These are phyloP conservation scores for Niebla homalea DNA, from an alignment of 495 filamentous ascomycete species.

Conservation along the genomic window DNA sequence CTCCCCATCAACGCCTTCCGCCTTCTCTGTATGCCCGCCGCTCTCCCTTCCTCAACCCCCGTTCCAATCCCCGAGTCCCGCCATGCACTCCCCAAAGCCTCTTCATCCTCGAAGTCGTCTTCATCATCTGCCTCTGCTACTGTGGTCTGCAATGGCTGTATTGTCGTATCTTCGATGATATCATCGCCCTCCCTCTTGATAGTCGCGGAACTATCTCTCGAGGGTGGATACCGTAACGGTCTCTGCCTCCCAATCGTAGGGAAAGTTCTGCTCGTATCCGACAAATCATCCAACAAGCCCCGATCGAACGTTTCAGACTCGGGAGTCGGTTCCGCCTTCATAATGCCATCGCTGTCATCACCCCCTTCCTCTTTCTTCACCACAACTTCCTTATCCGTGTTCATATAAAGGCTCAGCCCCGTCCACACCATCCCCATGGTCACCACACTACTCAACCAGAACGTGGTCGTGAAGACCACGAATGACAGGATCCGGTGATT, in stretches of 20 bases:
- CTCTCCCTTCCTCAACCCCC: conserved; percentile 15
- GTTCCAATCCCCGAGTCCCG: conserved; percentile 22
- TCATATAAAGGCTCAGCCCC: conserved; percentile 25
- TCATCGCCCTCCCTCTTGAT: conserved; percentile 15
- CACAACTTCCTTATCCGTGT: conserved; percentile 10
- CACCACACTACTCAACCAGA: conserved; percentile 61
- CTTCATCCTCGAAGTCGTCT: conserved; percentile 14
- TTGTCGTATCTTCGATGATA: neutral
- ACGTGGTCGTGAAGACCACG: conserved; percentile 47
- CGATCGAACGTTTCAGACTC: conserved; percentile 18
- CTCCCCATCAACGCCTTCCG: conserved; percentile 11
- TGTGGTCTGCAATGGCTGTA: conserved; percentile 11
- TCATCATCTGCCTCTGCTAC: conserved; percentile 16
- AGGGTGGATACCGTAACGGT: conserved; percentile 23
- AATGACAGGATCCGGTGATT: conserved; percentile 58
- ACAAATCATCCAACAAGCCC: conserved; percentile 20
- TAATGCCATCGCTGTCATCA: neutral
- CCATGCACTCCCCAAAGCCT: conserved; percentile 4
- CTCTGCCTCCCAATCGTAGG: conserved; percentile 40
- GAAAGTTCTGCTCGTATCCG: conserved; percentile 39
- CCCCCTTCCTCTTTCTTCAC: neutral
- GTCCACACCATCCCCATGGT: conserved; percentile 48
- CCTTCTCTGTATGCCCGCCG: conserved; percentile 7
- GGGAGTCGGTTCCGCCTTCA: conserved; percentile 22
- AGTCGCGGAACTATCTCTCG: neutral